Percentiles rank a stretch among this genome's conserved stretches.
phyloP scores from a whole-genome alignment of 1,139 yeast species.

The Suhomyces guaymorum region DNA sequence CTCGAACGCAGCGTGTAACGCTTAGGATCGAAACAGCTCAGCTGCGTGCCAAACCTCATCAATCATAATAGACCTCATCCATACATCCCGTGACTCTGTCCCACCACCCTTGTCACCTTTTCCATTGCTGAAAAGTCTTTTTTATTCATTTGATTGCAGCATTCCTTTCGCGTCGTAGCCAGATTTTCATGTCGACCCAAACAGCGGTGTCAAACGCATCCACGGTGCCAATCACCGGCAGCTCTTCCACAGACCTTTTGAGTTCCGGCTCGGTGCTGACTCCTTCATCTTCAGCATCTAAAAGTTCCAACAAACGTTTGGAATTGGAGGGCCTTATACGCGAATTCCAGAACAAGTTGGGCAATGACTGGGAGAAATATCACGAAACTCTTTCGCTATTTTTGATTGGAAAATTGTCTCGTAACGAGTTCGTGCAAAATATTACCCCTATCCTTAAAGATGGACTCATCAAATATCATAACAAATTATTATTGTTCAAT shows the following conservation, averaged over 20 bases:
- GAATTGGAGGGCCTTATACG: constrained; percentile 74
- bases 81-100: background rate
- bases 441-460: constrained; percentile 58
- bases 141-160: background rate
- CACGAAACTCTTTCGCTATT: constrained; percentile 77
- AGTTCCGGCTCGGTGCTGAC: constrained; percentile 4
- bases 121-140: too few species aligned
- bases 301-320: constrained; percentile 46
- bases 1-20: constrained; percentile 2
- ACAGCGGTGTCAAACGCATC: constrained; percentile 6
- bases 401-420: constrained; percentile 75
- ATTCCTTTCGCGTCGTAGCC: background rate
- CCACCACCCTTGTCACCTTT: too few species aligned
- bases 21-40: constrained; percentile 5
- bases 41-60: constrained; percentile 5
- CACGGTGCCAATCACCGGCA: constrained; percentile 4
- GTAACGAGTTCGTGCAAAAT: constrained; percentile 65
- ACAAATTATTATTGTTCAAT: constrained; percentile 75
- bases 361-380: constrained; percentile 82
- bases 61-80: constrained; percentile 1
- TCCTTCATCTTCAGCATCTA: constrained; percentile 5
- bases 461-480: constrained; percentile 59
- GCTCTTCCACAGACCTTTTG: constrained; percentile 7
- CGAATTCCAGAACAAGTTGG: constrained; percentile 71
- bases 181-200: constrained; percentile 7